phyloP scores from a whole-genome alignment of 345 rosid genomes.

The Linum lewisii region DNA sequence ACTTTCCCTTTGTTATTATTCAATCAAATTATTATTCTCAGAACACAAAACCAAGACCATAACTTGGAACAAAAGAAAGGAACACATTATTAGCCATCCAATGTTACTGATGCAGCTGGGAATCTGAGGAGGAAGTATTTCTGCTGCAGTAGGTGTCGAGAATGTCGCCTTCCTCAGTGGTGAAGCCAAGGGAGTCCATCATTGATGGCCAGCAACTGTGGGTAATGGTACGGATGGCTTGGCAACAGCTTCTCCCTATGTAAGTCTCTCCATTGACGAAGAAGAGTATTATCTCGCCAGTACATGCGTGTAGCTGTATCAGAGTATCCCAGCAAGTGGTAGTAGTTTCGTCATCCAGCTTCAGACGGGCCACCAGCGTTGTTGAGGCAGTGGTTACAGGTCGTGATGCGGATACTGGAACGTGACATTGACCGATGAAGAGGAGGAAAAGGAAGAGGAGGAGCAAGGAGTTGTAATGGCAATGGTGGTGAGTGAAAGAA shows the following conservation, averaged over 20 bases:
- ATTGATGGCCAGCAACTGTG: background rate
- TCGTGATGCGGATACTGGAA: background rate
- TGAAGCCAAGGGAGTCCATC: constrained; percentile 6
- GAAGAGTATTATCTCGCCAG: constrained; percentile 5
- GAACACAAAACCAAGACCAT: too few relatives aligned
- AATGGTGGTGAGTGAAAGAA: background rate
- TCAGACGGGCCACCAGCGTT: background rate
- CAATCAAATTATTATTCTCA: too few relatives aligned
- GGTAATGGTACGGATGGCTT: background rate
- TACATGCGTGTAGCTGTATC: constrained; percentile 5
- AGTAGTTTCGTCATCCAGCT: background rate
- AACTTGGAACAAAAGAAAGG: too few relatives aligned
- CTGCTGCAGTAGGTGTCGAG: constrained; percentile 3
- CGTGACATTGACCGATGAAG: background rate
- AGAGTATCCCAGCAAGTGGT: constrained; percentile 2
- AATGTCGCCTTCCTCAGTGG: constrained; percentile 6
- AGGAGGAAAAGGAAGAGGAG: background rate
- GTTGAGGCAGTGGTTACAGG: background rate
- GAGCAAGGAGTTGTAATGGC: background rate
- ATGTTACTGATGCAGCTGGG: background rate
- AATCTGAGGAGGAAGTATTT: background rate
- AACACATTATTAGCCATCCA: too few relatives aligned
- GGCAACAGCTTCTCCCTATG: background rate
- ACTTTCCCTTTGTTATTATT: too few relatives aligned
- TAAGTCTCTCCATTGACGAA: constrained; percentile 8